A percentile compares a stretch with the other conserved stretches of the same genome.
These are phyloP conservation scores for Penicillium freii DNA, from an alignment of 2,329 filamentous ascomycete species.

Conservation along the genomic window DNA sequence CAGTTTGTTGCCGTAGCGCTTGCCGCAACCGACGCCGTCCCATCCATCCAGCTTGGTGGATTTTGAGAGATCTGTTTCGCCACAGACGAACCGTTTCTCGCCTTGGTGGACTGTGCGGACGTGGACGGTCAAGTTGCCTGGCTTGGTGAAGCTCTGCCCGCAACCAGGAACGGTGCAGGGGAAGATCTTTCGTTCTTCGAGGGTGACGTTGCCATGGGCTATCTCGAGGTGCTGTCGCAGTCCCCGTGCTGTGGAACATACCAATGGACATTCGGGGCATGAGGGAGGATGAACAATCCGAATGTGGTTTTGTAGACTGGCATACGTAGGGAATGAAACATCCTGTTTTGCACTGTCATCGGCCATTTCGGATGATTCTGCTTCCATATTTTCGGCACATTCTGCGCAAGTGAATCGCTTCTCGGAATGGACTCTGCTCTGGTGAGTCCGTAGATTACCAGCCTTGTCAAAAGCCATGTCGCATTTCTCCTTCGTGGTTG, in stretches of 20 bases:
- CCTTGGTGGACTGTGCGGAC: constrained; percentile 74
- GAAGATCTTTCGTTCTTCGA: constrained; percentile 64
- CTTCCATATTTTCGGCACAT: constrained; percentile 53
- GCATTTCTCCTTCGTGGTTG: constrained; percentile 57
- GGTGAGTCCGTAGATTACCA: constrained; percentile 68
- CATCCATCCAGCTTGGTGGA: constrained; percentile 62
- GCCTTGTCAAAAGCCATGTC: constrained; percentile 70
- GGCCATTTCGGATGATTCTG: constrained; percentile 37
- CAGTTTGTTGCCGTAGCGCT: constrained; percentile 72
- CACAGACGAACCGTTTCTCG: constrained; percentile 72
- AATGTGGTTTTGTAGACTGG: constrained; percentile 71
- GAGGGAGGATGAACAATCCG: constrained; percentile 67
- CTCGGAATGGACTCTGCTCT: constrained; percentile 66
- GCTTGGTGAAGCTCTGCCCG: constrained; percentile 73
- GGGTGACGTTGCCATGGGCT: constrained; percentile 61
- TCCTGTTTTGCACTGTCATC: constrained; percentile 24
- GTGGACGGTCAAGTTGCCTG: constrained; percentile 79
- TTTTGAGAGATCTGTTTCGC: constrained; percentile 60
- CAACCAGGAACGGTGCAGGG: constrained; percentile 68
- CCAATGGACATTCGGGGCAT: constrained; percentile 71
- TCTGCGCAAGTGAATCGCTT: constrained; percentile 74
- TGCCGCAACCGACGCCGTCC: constrained; percentile 68
- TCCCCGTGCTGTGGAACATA: constrained; percentile 64
- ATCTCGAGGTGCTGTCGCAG: constrained; percentile 76
- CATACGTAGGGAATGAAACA: constrained; percentile 68